These are phyloP conservation scores for Solanum infundibuliforme DNA, from an alignment of 257 asterid species.

Conservation along the genomic window DNA sequence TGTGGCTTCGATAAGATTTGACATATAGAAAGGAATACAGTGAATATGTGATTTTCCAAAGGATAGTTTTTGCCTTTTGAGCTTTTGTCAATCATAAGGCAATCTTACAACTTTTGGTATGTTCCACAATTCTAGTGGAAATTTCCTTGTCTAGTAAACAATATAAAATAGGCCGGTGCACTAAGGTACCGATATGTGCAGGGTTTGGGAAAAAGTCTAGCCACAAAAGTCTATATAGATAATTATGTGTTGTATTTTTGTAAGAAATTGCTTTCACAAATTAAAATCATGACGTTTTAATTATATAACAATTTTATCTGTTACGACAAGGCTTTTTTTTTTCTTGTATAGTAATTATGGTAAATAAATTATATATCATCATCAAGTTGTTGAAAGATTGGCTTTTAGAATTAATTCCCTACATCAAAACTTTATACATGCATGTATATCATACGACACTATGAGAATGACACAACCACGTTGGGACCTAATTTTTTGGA, in stretches of 20 bases:
- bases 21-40: neutral
- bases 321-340: neutral
- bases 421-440: neutral
- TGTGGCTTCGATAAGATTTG: neutral
- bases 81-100: neutral
- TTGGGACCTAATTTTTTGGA: neutral
- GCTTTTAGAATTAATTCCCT: neutral
- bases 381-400: neutral
- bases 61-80: neutral
- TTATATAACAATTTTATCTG: too few relatives aligned
- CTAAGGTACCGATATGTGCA: neutral
- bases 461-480: neutral
- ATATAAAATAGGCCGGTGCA: neutral
- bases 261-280: neutral
- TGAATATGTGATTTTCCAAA: neutral
- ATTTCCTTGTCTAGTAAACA: neutral
- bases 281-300: neutral
- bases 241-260: neutral
- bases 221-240: neutral
- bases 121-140: neutral
- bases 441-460: neutral
- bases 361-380: neutral
- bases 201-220: rapidly evolving
- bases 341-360: neutral
- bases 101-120: neutral